Evolutionary conservation across 148 eudicot species (phyloP), one percentile per base, ranked within the genome.

Genomic region (Nepenthes mirabilis): DNA sequence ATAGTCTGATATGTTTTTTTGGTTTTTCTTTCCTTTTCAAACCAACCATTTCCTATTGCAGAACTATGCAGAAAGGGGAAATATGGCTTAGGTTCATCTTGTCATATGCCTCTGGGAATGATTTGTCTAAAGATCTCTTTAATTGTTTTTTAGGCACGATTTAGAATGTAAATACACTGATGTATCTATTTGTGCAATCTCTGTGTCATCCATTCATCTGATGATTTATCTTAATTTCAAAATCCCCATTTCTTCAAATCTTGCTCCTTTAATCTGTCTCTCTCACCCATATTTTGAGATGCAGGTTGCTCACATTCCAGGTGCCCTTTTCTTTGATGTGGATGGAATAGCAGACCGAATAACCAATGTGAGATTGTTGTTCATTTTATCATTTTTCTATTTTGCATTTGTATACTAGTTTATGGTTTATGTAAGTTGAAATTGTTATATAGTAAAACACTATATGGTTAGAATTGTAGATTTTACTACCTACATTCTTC

Each of bases 251-350:
- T 3, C 13, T 2, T 6, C 8, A 56, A 23, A 6, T 34, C 8
- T 9, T 56, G 36, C 32, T 58, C 6, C 56, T 52, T 53, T 37
- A 47, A 32, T 48, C 47, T 48, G 53, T 58, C 14, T 11, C 23
- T 23, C 23, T 23, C 23, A 23, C 23, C 23, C 23, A 14, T 12
- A 54, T 14, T 3, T 56, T 43, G 43, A 23, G 34, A 12, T 62
- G 59, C 84, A 93, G 98, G 96, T 83, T 65, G 96, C 96, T 48
- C 96, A 84, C 70, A 88, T 93, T 76, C 96, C 98, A 14, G 91
- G 96, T 69, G 95, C 98, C 37, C 80, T 93, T 58, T 93, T 93
- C 88, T 93, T 93, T 60, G 98, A 88, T 35, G 77, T 93, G 59
- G 98, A 93, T 71, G 95, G 95, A 50, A 84, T 86, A 73, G 66